phyloP scores from a whole-genome alignment of 2,329 filamentous ascomycete genomes.

The Fusarium solani-melongenae region DNA sequence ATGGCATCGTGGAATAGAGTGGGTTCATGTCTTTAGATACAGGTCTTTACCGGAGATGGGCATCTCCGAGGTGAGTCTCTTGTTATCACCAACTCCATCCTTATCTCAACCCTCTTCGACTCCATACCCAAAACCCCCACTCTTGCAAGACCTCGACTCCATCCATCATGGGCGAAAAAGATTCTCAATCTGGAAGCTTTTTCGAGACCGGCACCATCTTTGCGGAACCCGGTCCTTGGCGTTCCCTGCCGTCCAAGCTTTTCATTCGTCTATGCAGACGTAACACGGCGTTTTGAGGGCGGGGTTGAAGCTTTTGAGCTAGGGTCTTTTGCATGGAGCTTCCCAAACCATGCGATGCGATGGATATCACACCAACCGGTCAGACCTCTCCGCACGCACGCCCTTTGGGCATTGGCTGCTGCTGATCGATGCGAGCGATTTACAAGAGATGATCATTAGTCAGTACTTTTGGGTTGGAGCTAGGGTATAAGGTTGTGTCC shows the following conservation, averaged over 20 bases:
- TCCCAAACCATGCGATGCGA: not conserved
- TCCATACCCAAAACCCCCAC: not conserved
- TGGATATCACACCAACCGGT: not conserved
- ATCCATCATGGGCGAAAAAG: not conserved
- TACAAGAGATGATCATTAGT: not conserved
- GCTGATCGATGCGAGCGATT: not conserved
- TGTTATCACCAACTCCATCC: not conserved
- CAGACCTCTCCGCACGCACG: not conserved
- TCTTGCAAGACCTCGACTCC: not conserved
- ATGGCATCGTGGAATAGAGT: not conserved
- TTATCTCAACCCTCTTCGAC: not conserved
- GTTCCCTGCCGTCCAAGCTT: not conserved
- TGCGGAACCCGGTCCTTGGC: not conserved
- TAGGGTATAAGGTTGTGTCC: not conserved
- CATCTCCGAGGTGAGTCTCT: not conserved
- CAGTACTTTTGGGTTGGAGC: not conserved
- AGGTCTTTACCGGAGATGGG: not conserved
- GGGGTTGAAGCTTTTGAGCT: not conserved
- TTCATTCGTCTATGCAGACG: not conserved
- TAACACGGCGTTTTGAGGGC: not conserved
- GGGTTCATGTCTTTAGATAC: not conserved
- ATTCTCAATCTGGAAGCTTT: not conserved
- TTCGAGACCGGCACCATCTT: not conserved
- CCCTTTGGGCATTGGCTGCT: not conserved
- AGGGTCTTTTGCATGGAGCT: not conserved